Percentiles rank a stretch among this genome's conserved stretches.
Evolutionary conservation across 805 yeast genomes (phyloP).

Genomic region (Middelhovenomyces tepae): DNA sequence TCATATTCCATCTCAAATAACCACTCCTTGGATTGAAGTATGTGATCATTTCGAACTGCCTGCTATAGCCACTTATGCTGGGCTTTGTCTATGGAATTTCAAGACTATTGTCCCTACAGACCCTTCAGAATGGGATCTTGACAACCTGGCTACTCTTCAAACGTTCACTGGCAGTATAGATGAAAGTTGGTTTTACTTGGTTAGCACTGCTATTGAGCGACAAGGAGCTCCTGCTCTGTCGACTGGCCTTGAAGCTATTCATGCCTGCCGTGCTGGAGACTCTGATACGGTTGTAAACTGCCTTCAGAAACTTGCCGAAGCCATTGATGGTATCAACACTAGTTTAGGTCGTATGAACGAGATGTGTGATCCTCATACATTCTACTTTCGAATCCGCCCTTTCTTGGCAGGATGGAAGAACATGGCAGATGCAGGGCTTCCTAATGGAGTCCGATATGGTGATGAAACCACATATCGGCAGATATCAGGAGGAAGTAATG

Average conservation of each 20-base stretch:
- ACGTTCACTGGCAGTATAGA: constrained; percentile 88
- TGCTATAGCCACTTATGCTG: constrained; percentile 82
- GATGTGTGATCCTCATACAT: constrained; percentile 89
- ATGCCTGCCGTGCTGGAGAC: constrained; percentile 42
- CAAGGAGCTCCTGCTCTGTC: constrained; percentile 66
- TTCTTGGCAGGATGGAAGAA: constrained; percentile 91
- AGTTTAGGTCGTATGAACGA: constrained; percentile 78
- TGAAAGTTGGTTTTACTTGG: constrained; percentile 89
- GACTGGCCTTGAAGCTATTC: constrained; percentile 59
- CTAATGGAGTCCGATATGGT: constrained; percentile 73
- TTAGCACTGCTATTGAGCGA: constrained; percentile 77
- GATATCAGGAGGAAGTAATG: constrained; percentile 88
- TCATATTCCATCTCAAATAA: constrained; percentile 55
- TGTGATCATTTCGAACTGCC: constrained; percentile 62
- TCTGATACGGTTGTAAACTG: constrained; percentile 32
- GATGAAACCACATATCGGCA: constrained; percentile 44
- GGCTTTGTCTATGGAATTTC: constrained; percentile 84
- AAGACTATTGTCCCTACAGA: constrained; percentile 46
- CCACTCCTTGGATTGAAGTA: constrained; percentile 58
- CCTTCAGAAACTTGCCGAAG: constrained; percentile 61
- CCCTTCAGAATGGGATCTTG: constrained; percentile 41
- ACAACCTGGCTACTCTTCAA: constrained; percentile 65
- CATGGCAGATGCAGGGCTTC: constrained; percentile 79
- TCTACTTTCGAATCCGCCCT: constrained; percentile 80
- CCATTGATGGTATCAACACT: constrained; percentile 64